phyloP scores from a whole-genome alignment of 768 basidiomycete genomes.

The Pisolithus microcarpus region DNA sequence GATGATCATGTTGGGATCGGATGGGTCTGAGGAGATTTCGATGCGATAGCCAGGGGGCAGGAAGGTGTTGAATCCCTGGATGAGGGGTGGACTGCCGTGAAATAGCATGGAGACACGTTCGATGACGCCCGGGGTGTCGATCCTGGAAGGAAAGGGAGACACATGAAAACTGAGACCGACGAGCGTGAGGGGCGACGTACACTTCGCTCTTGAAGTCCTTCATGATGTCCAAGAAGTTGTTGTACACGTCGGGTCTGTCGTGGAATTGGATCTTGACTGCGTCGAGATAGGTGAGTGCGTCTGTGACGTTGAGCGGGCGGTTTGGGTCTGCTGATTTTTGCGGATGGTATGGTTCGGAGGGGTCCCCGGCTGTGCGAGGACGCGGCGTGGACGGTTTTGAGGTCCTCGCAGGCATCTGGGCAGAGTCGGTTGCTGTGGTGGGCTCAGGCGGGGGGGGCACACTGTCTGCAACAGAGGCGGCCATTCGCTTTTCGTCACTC shows the following conservation, averaged over 20 bases:
- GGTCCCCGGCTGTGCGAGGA: constrained; percentile 26
- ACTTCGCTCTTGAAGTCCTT: constrained; percentile 97
- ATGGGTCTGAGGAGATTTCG: constrained; percentile 68
- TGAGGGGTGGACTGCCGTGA: constrained; percentile 81
- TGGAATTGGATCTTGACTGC: constrained; percentile 90
- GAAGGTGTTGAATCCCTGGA: constrained; percentile 98
- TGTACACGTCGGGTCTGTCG: constrained; percentile 90
- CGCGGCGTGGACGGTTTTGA: constrained; percentile 35
- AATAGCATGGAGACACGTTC: constrained; percentile 90
- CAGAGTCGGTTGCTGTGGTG: neutral
- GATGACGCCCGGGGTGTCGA: constrained; percentile 97
- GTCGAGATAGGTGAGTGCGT: constrained; percentile 90
- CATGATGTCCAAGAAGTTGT: constrained; percentile 94
- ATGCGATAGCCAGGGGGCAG: constrained; percentile 92
- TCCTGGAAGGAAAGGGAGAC: constrained; percentile 41
- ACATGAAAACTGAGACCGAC: constrained; percentile 3
- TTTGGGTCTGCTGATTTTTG: constrained; percentile 34
- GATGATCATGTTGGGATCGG: constrained; percentile 65
- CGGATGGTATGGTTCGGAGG: constrained; percentile 18
- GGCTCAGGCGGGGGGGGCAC: neutral
- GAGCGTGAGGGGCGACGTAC: constrained; percentile 40
- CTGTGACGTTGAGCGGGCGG: constrained; percentile 83
- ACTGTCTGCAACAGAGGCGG: neutral
- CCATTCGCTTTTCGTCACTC: no score
- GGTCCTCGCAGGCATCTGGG: constrained; percentile 11